Conservation (phyloP, 2,329 filamentous ascomycete species). For the Raffaelea arxii region DNA sequence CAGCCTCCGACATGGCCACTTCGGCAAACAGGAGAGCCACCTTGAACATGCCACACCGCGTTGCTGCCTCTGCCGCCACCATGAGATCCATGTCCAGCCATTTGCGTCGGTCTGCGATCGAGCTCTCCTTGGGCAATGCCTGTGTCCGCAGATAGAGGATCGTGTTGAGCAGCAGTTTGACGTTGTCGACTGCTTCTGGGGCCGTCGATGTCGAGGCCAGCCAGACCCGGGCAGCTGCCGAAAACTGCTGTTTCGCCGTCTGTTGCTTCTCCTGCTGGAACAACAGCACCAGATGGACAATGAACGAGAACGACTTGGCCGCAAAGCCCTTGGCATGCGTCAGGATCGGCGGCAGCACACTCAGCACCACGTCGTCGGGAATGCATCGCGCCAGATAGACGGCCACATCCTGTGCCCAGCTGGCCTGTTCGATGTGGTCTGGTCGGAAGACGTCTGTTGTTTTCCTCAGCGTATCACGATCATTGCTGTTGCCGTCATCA, state of each 20-base stretch:
- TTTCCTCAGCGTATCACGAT: no score
- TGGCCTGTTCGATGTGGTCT: constrained; percentile 30
- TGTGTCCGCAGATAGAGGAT: constrained; percentile 86
- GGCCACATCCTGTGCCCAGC: constrained; percentile 56
- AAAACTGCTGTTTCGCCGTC: constrained; percentile 51
- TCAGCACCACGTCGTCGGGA: constrained; percentile 56
- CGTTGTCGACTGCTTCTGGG: constrained; percentile 45
- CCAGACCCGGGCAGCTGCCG: constrained; percentile 54
- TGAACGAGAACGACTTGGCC: constrained; percentile 66
- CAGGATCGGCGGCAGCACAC: constrained; percentile 58
- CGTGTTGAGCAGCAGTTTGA: constrained; percentile 64
- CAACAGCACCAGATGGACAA: constrained; percentile 72
- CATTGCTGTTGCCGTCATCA: not conserved
- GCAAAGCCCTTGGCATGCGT: constrained; percentile 59
- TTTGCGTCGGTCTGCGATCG: constrained; percentile 64
- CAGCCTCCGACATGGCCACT: constrained; percentile 48
- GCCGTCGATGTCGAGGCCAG: constrained; percentile 43
- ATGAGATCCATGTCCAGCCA: constrained; percentile 83
- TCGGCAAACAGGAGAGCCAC: constrained; percentile 79
- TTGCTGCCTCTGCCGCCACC: constrained; percentile 60
- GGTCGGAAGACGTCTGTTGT: constrained; percentile 24
- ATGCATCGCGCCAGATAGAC: constrained; percentile 51
- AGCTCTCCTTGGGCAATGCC: constrained; percentile 61
- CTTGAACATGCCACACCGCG: constrained; percentile 74
- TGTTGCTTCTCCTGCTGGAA: constrained; percentile 56